These are phyloP conservation scores for Fermentozyma sake DNA, from an alignment of 1,139 yeast genomes.

Conservation along the genomic window DNA sequence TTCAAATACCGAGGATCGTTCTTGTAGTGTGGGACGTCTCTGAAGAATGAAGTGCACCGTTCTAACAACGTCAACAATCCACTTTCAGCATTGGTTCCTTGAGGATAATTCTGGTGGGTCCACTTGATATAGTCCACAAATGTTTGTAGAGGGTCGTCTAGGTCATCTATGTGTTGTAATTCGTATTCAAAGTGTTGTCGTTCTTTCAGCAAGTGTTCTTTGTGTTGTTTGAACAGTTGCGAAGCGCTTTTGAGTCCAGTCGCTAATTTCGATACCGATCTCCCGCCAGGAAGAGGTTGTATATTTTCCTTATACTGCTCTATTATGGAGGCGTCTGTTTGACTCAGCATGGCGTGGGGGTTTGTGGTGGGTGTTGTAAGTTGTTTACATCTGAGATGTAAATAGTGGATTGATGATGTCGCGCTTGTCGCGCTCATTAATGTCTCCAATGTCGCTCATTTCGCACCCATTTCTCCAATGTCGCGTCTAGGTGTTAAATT, in stretches of 20 bases:
- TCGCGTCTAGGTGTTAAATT: no score
- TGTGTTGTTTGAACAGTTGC: slow-evolving; percentile 21
- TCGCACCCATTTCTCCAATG: no score
- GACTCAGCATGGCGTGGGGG: not conserved
- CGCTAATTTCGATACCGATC: slow-evolving; percentile 60
- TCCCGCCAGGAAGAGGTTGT: slow-evolving; percentile 62
- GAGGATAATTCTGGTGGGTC: slow-evolving; percentile 64
- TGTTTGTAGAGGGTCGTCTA: slow-evolving; percentile 80
- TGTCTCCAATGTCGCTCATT: no score
- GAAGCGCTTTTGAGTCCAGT: slow-evolving; percentile 27
- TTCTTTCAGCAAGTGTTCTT: slow-evolving; percentile 26
- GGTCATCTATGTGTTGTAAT: slow-evolving; percentile 46
- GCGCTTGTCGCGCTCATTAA: no score
- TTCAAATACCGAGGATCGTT: slow-evolving; percentile 78
- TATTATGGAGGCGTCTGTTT: slow-evolving; percentile 42
- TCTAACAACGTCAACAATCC: slow-evolving; percentile 67
- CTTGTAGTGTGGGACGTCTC: slow-evolving; percentile 62
- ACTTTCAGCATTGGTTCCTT: slow-evolving; percentile 63
- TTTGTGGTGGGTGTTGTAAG: not conserved
- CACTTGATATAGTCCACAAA: slow-evolving; percentile 70
- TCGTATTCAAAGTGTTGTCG: slow-evolving; percentile 41
- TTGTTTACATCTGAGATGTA: no score
- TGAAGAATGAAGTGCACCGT: slow-evolving; percentile 64
- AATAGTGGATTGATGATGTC: no score
- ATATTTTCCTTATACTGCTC: slow-evolving; percentile 82